phyloP scores from a whole-genome alignment of 176 grass and related monocot genomes.

The Phyllostachys edulis region DNA sequence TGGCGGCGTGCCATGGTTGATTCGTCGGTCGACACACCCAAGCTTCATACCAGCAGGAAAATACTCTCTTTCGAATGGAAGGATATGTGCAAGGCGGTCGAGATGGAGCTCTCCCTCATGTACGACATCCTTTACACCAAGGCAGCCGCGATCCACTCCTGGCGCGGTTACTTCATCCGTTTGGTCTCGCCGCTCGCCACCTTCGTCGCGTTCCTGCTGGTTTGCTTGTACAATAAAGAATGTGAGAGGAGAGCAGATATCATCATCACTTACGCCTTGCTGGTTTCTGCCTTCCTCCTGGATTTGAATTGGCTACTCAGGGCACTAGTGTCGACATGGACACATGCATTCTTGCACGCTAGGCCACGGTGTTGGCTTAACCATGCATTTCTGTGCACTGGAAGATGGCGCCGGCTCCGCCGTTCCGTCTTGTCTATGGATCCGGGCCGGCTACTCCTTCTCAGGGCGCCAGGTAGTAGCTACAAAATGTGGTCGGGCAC shows the following conservation, averaged over 20 bases:
- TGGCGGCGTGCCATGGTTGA: too few species aligned
- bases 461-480: not conserved
- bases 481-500: too few species aligned
- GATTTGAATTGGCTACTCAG: slow-evolving; percentile 20
- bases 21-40: too few species aligned
- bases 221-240: slow-evolving; percentile 14
- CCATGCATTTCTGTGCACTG: not conserved
- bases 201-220: not conserved
- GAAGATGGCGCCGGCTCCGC: not conserved
- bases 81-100: not conserved
- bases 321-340: slow-evolving; percentile 23
- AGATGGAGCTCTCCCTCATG: not conserved
- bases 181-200: not conserved
- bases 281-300: slow-evolving; percentile 41
- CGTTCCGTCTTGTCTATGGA: not conserved
- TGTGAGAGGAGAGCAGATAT: slow-evolving; percentile 29
- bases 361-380: not conserved
- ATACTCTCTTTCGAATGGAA: too few species aligned
- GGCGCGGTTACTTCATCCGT: not conserved
- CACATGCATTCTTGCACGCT: not conserved
- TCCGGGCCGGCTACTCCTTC: too few species aligned
- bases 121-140: not conserved
- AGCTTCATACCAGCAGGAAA: too few species aligned
- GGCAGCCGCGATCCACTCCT: not conserved
- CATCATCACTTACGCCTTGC: slow-evolving; percentile 46